Base-by-base conservation (phyloP, 208 protist genomes). In the Acanthamoeba culbertsoni region DNA sequence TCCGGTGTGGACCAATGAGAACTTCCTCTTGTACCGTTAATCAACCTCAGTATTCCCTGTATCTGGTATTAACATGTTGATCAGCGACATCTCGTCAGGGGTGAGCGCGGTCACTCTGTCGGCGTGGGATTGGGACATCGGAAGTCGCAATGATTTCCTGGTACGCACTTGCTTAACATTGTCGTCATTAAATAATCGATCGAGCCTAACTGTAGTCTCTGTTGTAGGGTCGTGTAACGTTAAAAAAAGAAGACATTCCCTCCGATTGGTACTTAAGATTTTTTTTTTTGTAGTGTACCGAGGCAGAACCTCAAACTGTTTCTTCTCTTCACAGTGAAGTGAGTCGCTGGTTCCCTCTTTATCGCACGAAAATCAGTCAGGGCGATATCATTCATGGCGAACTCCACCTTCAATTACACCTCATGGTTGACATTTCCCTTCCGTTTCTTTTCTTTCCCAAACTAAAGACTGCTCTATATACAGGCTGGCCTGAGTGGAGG, bases 271-370 rank as follows among this genome's bases (percentile, higher is more conserved):
- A 37, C 48, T 8, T 55, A n/a, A n/a, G n/a, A n/a, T n/a, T n/a
- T n/a, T n/a, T n/a, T n/a, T n/a, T n/a, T n/a, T n/a, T n/a, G n/a
- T n/a, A n/a, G n/a, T n/a, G n/a, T n/a, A n/a, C n/a, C n/a, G n/a
- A n/a, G n/a, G n/a, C n/a, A n/a, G n/a, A n/a, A n/a, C n/a, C n/a
- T n/a, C n/a, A n/a, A n/a, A n/a, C n/a, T n/a, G n/a, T n/a, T n/a
- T n/a, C n/a, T 40, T 28, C 33, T 37, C 28, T 73, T 37, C 12
- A 3, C 0, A 53, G 45, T 42, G 79, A 88, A 48, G 35, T 88
- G 26, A 4, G n/a, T n/a, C 79, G 79, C 12, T 88, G 79, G 79
- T 88, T 88, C 79, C 79, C 79, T 55, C 53, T 88, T 20, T 45
- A 88, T 35, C 45, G 53, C 31, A 88, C 79, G 31, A 88, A 88